phyloP scores from a whole-genome alignment of 768 basidiomycete species.

The Rhizopogon vulgaris region DNA sequence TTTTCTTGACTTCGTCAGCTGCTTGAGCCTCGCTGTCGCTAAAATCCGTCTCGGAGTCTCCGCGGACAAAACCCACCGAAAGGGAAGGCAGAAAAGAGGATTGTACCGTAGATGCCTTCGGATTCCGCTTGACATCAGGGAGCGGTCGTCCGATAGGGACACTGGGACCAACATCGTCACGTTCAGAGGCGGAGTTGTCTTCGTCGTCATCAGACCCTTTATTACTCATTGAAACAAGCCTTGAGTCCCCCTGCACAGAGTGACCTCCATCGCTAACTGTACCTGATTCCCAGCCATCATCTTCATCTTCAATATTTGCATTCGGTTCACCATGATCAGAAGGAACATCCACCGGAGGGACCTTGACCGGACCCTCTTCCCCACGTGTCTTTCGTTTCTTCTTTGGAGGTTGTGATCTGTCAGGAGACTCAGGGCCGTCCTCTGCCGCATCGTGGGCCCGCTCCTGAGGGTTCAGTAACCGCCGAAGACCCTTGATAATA shows the following conservation, averaged over 20 bases:
- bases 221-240: slow-evolving; percentile 32
- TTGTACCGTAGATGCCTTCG: slow-evolving; percentile 15
- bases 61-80: slow-evolving; percentile 76
- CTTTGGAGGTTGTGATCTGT: background rate
- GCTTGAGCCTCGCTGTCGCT: slow-evolving; percentile 57
- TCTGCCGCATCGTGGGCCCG: background rate
- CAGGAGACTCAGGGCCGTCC: slow-evolving; percentile 13
- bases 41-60: slow-evolving; percentile 73
- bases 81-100: slow-evolving; percentile 86
- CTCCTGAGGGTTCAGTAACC: slow-evolving; percentile 30
- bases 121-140: slow-evolving; percentile 7
- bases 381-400: slow-evolving; percentile 10
- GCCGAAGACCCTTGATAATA: slow-evolving; percentile 45
- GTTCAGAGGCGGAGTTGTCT: slow-evolving; percentile 29
- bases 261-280: slow-evolving; percentile 27
- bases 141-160: slow-evolving; percentile 11
- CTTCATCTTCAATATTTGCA: slow-evolving; percentile 21
- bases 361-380: background rate
- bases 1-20: slow-evolving; percentile 62
- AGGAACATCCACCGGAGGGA: slow-evolving; percentile 7
- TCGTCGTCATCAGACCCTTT: slow-evolving; percentile 26
- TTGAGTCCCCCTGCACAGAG: slow-evolving; percentile 24
- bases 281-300: slow-evolving; percentile 38
- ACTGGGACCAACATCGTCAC: slow-evolving; percentile 10
- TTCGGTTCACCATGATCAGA: slow-evolving; percentile 7